Conservation (phyloP, 345 rosid species). For the Cardamine chenopodiifolia region DNA sequence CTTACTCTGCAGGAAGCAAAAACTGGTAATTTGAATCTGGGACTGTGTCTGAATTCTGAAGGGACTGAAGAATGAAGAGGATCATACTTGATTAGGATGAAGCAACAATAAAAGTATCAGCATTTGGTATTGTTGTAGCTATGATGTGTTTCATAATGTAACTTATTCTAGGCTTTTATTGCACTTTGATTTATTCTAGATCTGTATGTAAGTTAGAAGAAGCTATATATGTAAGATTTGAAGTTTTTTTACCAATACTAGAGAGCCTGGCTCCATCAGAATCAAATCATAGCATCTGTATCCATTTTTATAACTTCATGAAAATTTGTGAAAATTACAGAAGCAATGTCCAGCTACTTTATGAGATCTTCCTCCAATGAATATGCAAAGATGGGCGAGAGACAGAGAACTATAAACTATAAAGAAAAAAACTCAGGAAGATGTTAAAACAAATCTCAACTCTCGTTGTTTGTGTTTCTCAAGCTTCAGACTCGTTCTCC, state of each 20-base stretch:
- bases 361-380: slow-evolving; percentile 30
- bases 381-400: not conserved
- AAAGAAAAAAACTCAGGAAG: slow-evolving; percentile 3
- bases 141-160: slow-evolving; percentile 5
- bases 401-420: not conserved
- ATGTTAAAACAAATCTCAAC: slow-evolving; percentile 16
- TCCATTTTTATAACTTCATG: not conserved
- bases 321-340: slow-evolving; percentile 25
- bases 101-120: slow-evolving; percentile 6
- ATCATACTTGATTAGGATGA: slow-evolving; percentile 9
- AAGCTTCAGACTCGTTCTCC: slow-evolving; percentile 49
- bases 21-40: slow-evolving; percentile 55
- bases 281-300: not conserved
- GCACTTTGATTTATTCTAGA: slow-evolving; percentile 11
- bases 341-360: slow-evolving; percentile 23
- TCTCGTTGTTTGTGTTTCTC: slow-evolving; percentile 29
- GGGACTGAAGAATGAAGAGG: slow-evolving; percentile 43
- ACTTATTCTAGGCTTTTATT: slow-evolving; percentile 2
- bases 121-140: slow-evolving; percentile 19
- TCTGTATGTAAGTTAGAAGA: slow-evolving; percentile 28
- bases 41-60: slow-evolving; percentile 57
- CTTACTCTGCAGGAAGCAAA: slow-evolving; percentile 54
- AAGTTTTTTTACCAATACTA: not conserved
- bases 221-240: slow-evolving; percentile 22
- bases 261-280: not conserved